Base-by-base conservation (phyloP, 2,329 filamentous ascomycete genomes). In the Colletotrichum musae region DNA sequence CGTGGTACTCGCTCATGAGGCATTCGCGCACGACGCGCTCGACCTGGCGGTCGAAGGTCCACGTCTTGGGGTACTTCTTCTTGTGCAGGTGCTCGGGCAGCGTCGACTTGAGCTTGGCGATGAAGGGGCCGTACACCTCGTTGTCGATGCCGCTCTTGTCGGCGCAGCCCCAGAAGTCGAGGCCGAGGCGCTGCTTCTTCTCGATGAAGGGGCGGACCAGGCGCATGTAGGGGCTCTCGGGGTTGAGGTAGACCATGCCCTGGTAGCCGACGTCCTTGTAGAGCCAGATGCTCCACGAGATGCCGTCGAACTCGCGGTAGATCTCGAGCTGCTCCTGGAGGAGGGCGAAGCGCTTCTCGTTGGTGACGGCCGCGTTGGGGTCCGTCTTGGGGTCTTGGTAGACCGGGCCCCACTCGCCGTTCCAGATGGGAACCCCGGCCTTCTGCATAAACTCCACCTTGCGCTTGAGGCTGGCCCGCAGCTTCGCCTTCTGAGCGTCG, bases 221-320 rank as follows among this genome's bases (percentile, higher is more conserved):
- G 24, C 80, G 80, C 75, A 88, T 87, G 77, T 87, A 89, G 2
- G 80, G 72, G 7, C 81, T 84, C 12, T 83, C 75, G 0, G 84
- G 83, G 41, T 80, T 79, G 0, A 84, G 79, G 69, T 86, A 84
- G 0, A 87, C 79, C 86, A 89, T 88, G 6, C 86, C 87, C 75
- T 88, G 86, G 52, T 86, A 81, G 0, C 87, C 86, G 47, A 89
- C 84, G 67, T 89, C 86, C 74, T 89, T 89, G 76, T 88, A 89
- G 0, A 87, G 76, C 87, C 87, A 89, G 73, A 91, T 91, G 15
- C 80, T 85, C 89, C 88, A 91, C 53, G 83, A 84, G 4, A 85
- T 82, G 7, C 81, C 81, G 0, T 54, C 62, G 21, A 45, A 45
- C 58, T 85, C 76, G 57, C 71, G 68, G 64, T 83, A 83, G 2